phyloP scores from a whole-genome alignment of 2,329 filamentous ascomycete species.

The Aspergillus costaricaensis region DNA sequence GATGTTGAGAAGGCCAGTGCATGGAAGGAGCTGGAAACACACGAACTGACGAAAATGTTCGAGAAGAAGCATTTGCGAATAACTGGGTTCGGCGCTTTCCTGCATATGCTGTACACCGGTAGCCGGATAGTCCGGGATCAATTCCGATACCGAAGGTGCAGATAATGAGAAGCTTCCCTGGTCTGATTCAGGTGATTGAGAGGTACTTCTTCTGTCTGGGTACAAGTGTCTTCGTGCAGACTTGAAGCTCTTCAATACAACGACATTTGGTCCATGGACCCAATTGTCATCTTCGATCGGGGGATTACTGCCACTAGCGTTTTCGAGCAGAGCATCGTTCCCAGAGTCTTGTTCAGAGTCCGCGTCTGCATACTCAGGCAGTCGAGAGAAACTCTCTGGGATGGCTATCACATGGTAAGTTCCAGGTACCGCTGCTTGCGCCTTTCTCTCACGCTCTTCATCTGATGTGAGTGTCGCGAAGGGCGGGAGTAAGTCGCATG shows the following conservation, averaged over 20 bases:
- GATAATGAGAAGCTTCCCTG: conserved; percentile 31
- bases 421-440: conserved; percentile 52
- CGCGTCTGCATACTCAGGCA: conserved; percentile 53
- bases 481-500: conserved; percentile 54
- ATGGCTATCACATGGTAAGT: conserved; percentile 59
- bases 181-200: conserved; percentile 40
- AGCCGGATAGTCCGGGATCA: conserved; percentile 7
- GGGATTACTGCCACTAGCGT: conserved; percentile 32
- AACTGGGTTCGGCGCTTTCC: conserved; percentile 25
- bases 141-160: conserved; percentile 22
- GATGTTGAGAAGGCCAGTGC: conserved; percentile 21
- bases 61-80: conserved; percentile 39
- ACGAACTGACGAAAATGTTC: conserved; percentile 45
- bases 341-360: conserved; percentile 20
- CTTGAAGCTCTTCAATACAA: conserved; percentile 55
- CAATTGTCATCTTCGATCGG: conserved; percentile 24
- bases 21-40: conserved; percentile 44
- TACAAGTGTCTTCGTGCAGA: conserved; percentile 42
- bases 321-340: conserved; percentile 25
- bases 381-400: conserved; percentile 54
- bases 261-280: conserved; percentile 49
- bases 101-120: conserved; percentile 25
- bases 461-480: conserved; percentile 57
- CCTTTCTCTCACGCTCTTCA: conserved; percentile 61
- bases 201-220: conserved; percentile 32